These are phyloP conservation scores for Nyssa sinensis DNA, from an alignment of 148 eudicot genomes.

Conservation along the genomic window DNA sequence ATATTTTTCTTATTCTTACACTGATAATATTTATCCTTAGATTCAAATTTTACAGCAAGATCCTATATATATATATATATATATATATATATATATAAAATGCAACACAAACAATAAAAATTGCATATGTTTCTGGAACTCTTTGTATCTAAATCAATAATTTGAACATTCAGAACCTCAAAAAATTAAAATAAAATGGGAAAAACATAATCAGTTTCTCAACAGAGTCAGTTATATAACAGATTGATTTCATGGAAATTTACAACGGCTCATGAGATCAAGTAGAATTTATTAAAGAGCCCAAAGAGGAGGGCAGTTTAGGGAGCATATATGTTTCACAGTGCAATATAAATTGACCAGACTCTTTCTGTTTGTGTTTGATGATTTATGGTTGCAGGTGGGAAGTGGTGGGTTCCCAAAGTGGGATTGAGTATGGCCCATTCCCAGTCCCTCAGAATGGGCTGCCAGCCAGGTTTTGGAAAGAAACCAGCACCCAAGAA, in stretches of 20 bases:
- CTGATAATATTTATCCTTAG: neutral
- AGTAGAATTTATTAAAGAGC: neutral
- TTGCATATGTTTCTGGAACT: neutral
- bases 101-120: neutral
- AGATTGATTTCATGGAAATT: too few species aligned
- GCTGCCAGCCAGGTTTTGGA: slow-evolving; percentile 64
- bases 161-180: neutral
- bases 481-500: slow-evolving; percentile 18
- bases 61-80: too few species aligned
- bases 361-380: neutral
- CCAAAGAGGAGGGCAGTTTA: neutral
- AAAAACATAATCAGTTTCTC: neutral
- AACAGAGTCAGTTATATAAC: too few species aligned
- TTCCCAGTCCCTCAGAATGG: slow-evolving; percentile 76
- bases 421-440: slow-evolving; percentile 57
- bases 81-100: too few species aligned
- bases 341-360: neutral
- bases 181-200: too few species aligned
- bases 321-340: neutral
- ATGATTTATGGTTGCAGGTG: slow-evolving; percentile 51
- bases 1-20: neutral
- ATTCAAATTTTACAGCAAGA: neutral
- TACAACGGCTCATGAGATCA: too few species aligned
- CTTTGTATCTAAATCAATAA: neutral
- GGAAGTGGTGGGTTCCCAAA: slow-evolving; percentile 54